phyloP scores from a whole-genome alignment of 164 flowering plant species.

The Pachysandra terminalis region DNA sequence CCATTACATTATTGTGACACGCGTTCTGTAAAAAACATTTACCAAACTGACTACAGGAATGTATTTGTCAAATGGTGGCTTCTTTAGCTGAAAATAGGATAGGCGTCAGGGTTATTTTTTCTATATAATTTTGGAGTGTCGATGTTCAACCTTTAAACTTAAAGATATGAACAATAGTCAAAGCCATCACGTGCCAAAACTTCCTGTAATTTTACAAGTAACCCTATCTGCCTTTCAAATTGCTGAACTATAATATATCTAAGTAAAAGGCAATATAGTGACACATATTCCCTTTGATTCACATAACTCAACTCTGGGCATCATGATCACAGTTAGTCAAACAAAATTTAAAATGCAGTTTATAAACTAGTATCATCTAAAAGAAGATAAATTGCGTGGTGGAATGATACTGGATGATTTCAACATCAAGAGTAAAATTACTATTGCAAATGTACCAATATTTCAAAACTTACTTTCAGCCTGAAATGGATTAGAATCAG shows the following conservation, averaged over 20 bases:
- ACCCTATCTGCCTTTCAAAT: background rate
- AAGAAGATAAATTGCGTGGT: background rate
- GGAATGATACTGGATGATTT: no score
- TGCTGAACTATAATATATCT: background rate
- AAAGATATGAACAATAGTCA: background rate
- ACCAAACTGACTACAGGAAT: no score
- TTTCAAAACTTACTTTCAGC: constrained; percentile 36
- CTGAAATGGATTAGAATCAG: constrained; percentile 19
- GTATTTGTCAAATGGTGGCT: background rate
- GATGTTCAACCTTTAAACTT: background rate
- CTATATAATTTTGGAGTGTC: background rate
- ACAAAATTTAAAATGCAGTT: background rate
- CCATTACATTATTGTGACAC: no score
- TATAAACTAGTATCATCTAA: no score
- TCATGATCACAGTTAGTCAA: background rate
- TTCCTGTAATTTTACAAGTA: background rate
- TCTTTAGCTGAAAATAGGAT: background rate
- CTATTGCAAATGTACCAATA: background rate
- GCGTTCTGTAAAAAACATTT: no score
- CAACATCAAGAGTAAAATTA: no score
- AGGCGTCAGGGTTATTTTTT: background rate
- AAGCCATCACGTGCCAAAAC: background rate
- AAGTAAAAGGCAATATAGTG: background rate
- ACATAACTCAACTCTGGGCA: background rate
- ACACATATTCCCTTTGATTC: background rate